Base-by-base conservation (phyloP, 2,329 filamentous ascomycete species). In the Pseudopyricularia cyperi region DNA sequence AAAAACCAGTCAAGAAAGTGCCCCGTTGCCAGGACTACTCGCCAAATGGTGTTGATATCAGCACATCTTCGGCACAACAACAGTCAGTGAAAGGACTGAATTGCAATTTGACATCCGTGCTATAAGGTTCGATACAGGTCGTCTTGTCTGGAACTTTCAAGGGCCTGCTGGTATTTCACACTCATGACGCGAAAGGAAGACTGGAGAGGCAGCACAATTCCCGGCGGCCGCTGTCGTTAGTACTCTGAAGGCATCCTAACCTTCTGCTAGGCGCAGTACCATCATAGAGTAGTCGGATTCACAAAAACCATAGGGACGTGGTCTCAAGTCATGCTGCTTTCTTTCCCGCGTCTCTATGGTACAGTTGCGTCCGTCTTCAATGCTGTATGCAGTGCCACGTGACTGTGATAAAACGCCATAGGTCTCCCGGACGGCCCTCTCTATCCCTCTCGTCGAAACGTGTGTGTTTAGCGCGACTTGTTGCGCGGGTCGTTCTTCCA, bases 51-150 rank as follows among this genome's bases (percentile, higher is more conserved):
- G 66, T 82, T 68, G 65, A 77, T 93, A 75, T 94, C 80, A 93
- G 89, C 89, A 95, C 89, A 89, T 95, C 89, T 95, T 90, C 87
- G 90, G 89, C 90, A 89, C 90, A 93, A 90, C 82, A 17, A 79
- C 82, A 89, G 87, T 85, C 87, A 95, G 83, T 55, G 56, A 67
- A 26, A 26, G 68, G 83, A 82, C 83, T 80, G 80, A 75, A 85
- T 91, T 93, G 90, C 82, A 96, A 95, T 95, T 95, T 95, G 89
- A 96, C 89, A 95, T 95, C 87, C 85, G 87, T 95, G 90, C 90
- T 91, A 71, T 12, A 34, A 30, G 12, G 3, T 28, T 44, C 14
- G 15, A 44, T 44, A 17, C 39, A 19, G 22, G 7, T n/a, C 12
- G 3, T 24, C 19, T 6, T 44, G 24, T 26, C 39, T 44, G 39